These are phyloP conservation scores for Wickerhamomyces alni DNA, from an alignment of 805 yeast genomes.

Conservation along the genomic window DNA sequence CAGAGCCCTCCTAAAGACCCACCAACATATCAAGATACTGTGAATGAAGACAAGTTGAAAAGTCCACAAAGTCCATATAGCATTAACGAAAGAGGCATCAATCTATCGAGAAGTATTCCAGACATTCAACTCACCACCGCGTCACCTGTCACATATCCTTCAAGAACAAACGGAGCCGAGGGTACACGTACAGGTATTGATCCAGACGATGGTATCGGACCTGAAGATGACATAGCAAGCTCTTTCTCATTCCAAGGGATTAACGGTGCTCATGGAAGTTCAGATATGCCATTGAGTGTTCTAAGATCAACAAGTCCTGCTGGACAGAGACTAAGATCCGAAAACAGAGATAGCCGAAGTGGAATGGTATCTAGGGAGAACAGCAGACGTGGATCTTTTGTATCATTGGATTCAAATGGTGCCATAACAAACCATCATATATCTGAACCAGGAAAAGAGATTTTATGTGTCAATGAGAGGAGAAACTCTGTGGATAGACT, in stretches of 20 bases:
- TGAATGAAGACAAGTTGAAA: conserved; percentile 10
- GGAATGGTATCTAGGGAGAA: conserved; percentile 10
- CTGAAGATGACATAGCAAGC: conserved; percentile 20
- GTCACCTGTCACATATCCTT: background rate
- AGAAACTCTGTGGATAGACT: background rate
- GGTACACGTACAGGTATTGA: background rate
- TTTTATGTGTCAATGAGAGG: too few relatives aligned
- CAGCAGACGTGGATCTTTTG: conserved; percentile 14
- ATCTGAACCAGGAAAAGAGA: background rate
- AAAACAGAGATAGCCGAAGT: background rate
- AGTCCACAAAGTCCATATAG: conserved; percentile 2
- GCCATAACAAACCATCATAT: background rate
- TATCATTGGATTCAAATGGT: background rate
- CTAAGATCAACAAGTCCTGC: conserved; percentile 27
- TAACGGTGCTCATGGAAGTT: conserved; percentile 10
- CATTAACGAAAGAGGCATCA: background rate
- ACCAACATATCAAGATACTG: conserved; percentile 28
- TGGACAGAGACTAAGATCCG: conserved; percentile 17
- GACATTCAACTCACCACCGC: background rate
- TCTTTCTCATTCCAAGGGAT: conserved; percentile 27
- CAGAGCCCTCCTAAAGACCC: conserved; percentile 25
- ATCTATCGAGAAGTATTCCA: background rate
- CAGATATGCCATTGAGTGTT: conserved; percentile 28
- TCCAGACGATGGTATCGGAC: background rate
- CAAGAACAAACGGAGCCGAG: too few relatives aligned